phyloP scores from a whole-genome alignment of 345 rosid genomes.

The Salix udensis region DNA sequence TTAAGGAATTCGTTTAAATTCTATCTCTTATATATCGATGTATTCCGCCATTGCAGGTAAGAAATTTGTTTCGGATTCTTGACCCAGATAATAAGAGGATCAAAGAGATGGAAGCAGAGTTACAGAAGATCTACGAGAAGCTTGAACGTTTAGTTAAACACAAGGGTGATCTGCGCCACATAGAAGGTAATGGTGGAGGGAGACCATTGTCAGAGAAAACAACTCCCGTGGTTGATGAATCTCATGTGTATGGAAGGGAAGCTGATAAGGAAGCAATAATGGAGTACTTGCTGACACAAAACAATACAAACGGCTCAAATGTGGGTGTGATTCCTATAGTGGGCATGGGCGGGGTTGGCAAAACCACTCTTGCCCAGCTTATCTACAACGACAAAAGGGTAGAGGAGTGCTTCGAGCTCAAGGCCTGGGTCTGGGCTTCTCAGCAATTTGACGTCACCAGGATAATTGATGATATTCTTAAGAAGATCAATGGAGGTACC shows the following conservation, averaged over 20 bases:
- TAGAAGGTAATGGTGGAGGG: neutral
- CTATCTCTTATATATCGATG: neutral
- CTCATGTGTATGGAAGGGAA: slow-evolving; percentile 16
- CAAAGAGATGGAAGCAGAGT: neutral
- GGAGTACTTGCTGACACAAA: neutral
- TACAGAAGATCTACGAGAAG: slow-evolving; percentile 4
- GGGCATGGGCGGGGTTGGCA: slow-evolving; percentile 22
- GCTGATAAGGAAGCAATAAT: slow-evolving; percentile 18
- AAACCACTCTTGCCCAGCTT: slow-evolving; percentile 16
- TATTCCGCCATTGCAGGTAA: slow-evolving; percentile 1
- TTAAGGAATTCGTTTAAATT: no score
- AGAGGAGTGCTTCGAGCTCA: neutral
- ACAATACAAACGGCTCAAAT: neutral
- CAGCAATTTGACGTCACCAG: neutral
- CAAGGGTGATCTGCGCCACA: slow-evolving; percentile 1
- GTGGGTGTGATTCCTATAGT: slow-evolving; percentile 13
- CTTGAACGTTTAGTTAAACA: slow-evolving; percentile 9
- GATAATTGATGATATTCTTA: neutral
- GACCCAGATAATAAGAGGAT: neutral
- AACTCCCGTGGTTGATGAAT: slow-evolving; percentile 6
- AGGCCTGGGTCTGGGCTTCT: slow-evolving; percentile 8
- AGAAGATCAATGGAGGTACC: neutral
- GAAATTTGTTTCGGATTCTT: neutral
- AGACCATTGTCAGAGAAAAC: neutral
- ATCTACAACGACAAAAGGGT: slow-evolving; percentile 1